Base-by-base conservation (phyloP, 306 rosid species). In the Malus fusca region DNA sequence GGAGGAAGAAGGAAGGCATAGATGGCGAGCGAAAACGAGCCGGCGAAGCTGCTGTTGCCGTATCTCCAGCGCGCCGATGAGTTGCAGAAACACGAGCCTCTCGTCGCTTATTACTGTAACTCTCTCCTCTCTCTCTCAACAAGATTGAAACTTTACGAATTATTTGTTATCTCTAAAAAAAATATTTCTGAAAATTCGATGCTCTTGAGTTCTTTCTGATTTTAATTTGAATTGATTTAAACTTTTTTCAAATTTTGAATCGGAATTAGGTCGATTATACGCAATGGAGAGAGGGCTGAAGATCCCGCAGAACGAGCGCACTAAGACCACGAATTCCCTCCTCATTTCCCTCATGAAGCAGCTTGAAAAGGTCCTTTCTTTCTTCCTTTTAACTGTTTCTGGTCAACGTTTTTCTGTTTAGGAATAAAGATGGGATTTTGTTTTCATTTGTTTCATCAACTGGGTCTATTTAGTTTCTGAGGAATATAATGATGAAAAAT, bases 61-160 rank as follows among this genome's bases (percentile, higher is more conserved):
- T 96, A 96, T 85, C 98, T 96, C 77, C 99, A 96, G 85, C 99
- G 99, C 62, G 99, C 99, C 63, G 99, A 96, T 87, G 99, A 96
- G 85, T 77, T 96, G 83, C 99, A 92, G 88, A 96, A 96, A 82
- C 99, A 92, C 81, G 99, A 96, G 69, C 97, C 92, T 66, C 97
- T 92, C 72, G 96, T 92, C 75, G 88, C 99, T 63, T 96, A 96
- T 84, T 96, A 96, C 84, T 96, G 99, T 96, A 86, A 0, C 53
- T 68, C 66, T 51, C 25, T 52, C 5, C 30, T 28, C 52, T 19
- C 52, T 19, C 25, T 19, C 8, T 51, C 2, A 17, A 51, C 55
- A 51, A 51, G 17, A 5, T 18, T 51, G 55, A 51, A 51, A 51
- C 21, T 51, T 51, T 51, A 51, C 55, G 55, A 18, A 17, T 51